Base-by-base conservation (phyloP, 179 eudicot species). In the Spinacia oleracea region DNA sequence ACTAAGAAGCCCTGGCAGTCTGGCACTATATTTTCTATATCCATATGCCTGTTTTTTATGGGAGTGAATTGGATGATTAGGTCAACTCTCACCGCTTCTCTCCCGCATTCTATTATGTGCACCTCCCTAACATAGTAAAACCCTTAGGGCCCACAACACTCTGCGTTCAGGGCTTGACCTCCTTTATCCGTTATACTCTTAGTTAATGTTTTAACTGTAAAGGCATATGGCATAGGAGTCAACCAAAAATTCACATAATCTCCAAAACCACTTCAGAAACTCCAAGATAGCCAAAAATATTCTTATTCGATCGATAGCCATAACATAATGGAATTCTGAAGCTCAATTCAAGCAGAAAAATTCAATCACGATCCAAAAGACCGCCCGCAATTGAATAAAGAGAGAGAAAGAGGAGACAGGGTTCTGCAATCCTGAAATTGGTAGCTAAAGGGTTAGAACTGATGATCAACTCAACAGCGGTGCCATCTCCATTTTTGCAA, bases 391-490 rank as follows among this genome's bases (percentile, higher is more conserved):
- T 9, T 1, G 31, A 34, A 20, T n/a, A 51, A 38, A 70, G 16
- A 1, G 38, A 21, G 35, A 53, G 67, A 50, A 15, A 83, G 46
- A 72, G 87, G 91, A 89, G 93, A 95, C 98, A 98, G 98, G 10
- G 98, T 93, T 42, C 98, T 86, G 68, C 98, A 95, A 88, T 93
- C 82, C 98, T 88, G 77, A 93, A 88, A 81, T 95, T 93, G 81
- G 89, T 69, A 31, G 92, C 85, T 55, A 89, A 78, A 10, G 98
- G 98, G 66, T 93, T 89, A 38, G 90, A 72, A 82, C 85, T 84
- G 78, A 91, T 83, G 1, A 93, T 86, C 20, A 85, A 70, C 72
- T 86, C 89, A 45, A 93, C 90, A 25, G 88, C 83, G n/a, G 53
- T 77, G 6, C 91, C 81, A 77, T 95, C 97, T 1, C 98, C 98